phyloP scores from a whole-genome alignment of 2,329 filamentous ascomycete species.

The Colletotrichum coccodes region DNA sequence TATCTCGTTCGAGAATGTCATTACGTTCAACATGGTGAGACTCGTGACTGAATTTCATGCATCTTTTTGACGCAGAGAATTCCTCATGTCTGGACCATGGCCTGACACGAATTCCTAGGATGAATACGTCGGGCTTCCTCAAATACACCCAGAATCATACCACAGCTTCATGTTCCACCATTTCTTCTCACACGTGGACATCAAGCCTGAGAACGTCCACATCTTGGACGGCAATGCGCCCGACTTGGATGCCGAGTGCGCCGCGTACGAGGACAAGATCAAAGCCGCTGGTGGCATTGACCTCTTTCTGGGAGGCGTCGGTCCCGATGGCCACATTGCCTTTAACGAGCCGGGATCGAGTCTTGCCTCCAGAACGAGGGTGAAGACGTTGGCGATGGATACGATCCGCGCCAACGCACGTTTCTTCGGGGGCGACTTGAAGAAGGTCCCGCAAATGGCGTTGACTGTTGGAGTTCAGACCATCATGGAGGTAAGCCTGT shows the following conservation, averaged over 20 bases:
- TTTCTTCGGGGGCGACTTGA: conserved; percentile 53
- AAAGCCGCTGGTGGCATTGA: conserved; percentile 76
- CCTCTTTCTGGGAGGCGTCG: conserved; percentile 81
- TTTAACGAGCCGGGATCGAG: conserved; percentile 85
- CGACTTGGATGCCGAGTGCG: conserved; percentile 76
- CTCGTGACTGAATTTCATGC: accelerated
- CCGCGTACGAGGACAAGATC: conserved; percentile 79
- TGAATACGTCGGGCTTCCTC: conserved; percentile 79
- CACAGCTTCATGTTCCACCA: conserved; percentile 87
- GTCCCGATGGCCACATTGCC: conserved; percentile 81
- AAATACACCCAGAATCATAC: conserved; percentile 81
- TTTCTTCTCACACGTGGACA: conserved; percentile 80
- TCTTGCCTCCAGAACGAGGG: conserved; percentile 74
- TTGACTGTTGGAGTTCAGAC: conserved; percentile 50
- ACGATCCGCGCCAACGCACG: conserved; percentile 81
- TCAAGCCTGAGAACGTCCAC: conserved; percentile 75
- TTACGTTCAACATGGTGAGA: conserved; percentile 79
- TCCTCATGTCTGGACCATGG: neutral
- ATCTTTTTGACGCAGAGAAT: too few species aligned
- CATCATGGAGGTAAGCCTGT: conserved; percentile 60
- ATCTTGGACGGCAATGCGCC: conserved; percentile 79
- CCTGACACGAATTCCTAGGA: conserved; percentile 60
- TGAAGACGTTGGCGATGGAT: conserved; percentile 83
- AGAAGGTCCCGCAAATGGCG: conserved; percentile 36
- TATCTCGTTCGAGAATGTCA: conserved; percentile 66